Percentiles rank a stretch among this genome's conserved stretches.
These are phyloP conservation scores for Penicillium vulpinum DNA, from an alignment of 2,329 filamentous ascomycete genomes.

Conservation along the genomic window DNA sequence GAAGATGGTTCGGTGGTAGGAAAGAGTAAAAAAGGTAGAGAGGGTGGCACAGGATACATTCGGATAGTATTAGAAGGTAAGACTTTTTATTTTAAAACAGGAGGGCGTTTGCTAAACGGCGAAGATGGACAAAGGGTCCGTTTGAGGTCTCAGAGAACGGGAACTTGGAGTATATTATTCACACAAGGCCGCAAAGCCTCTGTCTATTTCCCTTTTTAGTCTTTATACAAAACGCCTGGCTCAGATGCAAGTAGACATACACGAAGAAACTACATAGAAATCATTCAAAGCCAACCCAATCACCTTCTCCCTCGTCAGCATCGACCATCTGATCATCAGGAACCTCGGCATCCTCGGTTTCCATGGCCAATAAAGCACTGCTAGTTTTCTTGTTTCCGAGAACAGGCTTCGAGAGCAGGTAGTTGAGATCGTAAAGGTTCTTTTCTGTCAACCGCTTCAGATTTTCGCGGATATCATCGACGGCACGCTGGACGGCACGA, in stretches of 20 bases:
- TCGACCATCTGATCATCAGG: slow-evolving; percentile 33
- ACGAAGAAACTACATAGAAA: slow-evolving; percentile 12
- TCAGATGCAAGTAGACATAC: slow-evolving; percentile 33
- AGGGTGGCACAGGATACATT: slow-evolving; percentile 17
- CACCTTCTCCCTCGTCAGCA: slow-evolving; percentile 47
- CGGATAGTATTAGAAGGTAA: slow-evolving; percentile 19
- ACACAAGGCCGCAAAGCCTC: slow-evolving; percentile 11
- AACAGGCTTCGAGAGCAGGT: slow-evolving; percentile 62
- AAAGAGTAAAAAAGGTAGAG: slow-evolving; percentile 2
- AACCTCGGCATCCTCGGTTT: slow-evolving; percentile 26
- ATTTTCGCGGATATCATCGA: slow-evolving; percentile 77
- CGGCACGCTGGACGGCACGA: slow-evolving; percentile 75
- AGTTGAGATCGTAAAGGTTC: slow-evolving; percentile 87
- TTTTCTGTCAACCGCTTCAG: slow-evolving; percentile 80
- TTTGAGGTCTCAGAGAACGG: slow-evolving; percentile 10
- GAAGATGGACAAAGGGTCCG: slow-evolving; percentile 1
- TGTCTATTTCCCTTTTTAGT: slow-evolving; percentile 24
- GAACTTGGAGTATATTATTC: slow-evolving; percentile 6
- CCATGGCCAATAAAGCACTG: slow-evolving; percentile 33
- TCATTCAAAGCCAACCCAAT: slow-evolving; percentile 58
- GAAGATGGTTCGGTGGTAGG: neutral
- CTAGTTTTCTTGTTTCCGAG: slow-evolving; percentile 33
- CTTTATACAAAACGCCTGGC: slow-evolving; percentile 23
- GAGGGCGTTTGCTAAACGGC: slow-evolving; percentile 3
- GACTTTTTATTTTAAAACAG: neutral